These are phyloP conservation scores for Citrus cavaleriei DNA, from an alignment of 345 rosid species.

Conservation along the genomic window DNA sequence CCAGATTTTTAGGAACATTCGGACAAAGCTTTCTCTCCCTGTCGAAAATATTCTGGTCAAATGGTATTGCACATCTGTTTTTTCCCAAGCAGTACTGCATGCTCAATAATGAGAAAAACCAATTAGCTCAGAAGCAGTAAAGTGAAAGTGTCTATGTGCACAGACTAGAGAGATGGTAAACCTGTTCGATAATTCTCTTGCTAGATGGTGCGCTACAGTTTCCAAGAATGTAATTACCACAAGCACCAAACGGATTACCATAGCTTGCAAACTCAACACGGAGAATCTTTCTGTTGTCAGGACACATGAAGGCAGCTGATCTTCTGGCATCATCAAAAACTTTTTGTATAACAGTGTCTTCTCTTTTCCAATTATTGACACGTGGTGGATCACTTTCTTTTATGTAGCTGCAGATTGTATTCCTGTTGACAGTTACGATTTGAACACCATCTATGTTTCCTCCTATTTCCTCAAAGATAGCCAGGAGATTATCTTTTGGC, in stretches of 20 bases:
- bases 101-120: slow-evolving; percentile 4
- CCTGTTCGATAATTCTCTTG: slow-evolving; percentile 37
- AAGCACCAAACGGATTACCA: slow-evolving; percentile 39
- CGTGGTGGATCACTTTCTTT: slow-evolving; percentile 23
- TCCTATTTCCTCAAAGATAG: slow-evolving; percentile 35
- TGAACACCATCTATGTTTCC: slow-evolving; percentile 30
- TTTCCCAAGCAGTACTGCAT: slow-evolving; percentile 37
- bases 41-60: slow-evolving; percentile 20
- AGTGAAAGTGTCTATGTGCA: background rate
- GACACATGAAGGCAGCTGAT: slow-evolving; percentile 29
- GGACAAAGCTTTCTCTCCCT: slow-evolving; percentile 28
- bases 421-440: slow-evolving; percentile 34
- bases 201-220: slow-evolving; percentile 31
- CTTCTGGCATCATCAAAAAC: slow-evolving; percentile 18
- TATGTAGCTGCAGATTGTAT: slow-evolving; percentile 40
- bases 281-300: slow-evolving; percentile 18
- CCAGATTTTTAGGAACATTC: slow-evolving; percentile 20
- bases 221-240: slow-evolving; percentile 31
- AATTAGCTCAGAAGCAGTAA: background rate
- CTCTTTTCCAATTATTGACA: slow-evolving; percentile 30
- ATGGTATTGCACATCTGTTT: slow-evolving; percentile 25
- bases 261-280: slow-evolving; percentile 44
- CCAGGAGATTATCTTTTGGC: slow-evolving; percentile 36
- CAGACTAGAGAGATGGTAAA: background rate
- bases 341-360: slow-evolving; percentile 12